Conservation (phyloP, 2,329 filamentous ascomycete species). For the Neofusicoccum sp. region DNA sequence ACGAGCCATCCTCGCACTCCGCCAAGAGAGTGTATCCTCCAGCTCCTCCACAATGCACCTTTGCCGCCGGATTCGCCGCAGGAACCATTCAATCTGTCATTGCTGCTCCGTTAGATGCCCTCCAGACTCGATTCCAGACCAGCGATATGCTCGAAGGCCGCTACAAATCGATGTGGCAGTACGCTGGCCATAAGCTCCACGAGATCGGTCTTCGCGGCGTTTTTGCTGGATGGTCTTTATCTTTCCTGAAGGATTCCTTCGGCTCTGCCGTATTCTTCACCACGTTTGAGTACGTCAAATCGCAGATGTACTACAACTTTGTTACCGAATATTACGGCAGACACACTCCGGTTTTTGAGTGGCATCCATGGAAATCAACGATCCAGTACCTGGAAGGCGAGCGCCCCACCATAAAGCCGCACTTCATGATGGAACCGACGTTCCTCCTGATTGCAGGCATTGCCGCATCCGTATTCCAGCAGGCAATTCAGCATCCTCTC, state of each 20-base stretch:
- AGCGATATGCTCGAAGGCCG: slow-evolving; percentile 58
- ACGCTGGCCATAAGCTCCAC: slow-evolving; percentile 63
- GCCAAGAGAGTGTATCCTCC: slow-evolving; percentile 69
- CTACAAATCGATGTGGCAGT: slow-evolving; percentile 70
- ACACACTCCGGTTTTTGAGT: slow-evolving; percentile 5
- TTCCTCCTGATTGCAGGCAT: slow-evolving; percentile 70
- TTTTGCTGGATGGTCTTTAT: slow-evolving; percentile 71
- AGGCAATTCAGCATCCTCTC: slow-evolving; percentile 68
- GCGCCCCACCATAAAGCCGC: slow-evolving; percentile 61
- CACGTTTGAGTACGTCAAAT: slow-evolving; percentile 73
- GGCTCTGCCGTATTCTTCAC: slow-evolving; percentile 72
- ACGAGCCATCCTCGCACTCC: slow-evolving; percentile 62
- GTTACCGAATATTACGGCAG: slow-evolving; percentile 67
- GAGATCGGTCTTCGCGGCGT: slow-evolving; percentile 71
- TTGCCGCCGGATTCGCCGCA: slow-evolving; percentile 67
- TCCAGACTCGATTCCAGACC: slow-evolving; percentile 70
- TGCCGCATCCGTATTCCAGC: slow-evolving; percentile 66
- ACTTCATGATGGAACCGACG: slow-evolving; percentile 71
- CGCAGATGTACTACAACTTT: slow-evolving; percentile 69
- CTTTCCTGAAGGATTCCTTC: slow-evolving; percentile 66
- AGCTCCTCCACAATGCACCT: slow-evolving; percentile 61
- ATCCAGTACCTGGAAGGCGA: slow-evolving; percentile 23
- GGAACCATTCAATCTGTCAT: slow-evolving; percentile 68
- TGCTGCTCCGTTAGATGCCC: slow-evolving; percentile 72
- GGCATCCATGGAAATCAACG: slow-evolving; percentile 20